Base-by-base conservation (phyloP, 106 monocot species). In the Allium cepa region DNA sequence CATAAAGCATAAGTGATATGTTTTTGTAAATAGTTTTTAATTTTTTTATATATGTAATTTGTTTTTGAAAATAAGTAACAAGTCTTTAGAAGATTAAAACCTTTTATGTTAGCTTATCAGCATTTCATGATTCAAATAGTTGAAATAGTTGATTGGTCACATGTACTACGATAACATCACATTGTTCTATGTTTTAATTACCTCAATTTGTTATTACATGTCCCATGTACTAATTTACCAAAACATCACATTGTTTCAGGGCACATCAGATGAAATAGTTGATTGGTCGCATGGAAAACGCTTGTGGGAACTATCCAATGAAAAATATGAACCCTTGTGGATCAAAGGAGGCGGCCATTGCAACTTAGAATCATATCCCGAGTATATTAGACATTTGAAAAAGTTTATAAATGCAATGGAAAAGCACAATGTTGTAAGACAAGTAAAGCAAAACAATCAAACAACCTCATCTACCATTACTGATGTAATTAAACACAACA, bases 301-400 rank as follows among this genome's bases (percentile, higher is more conserved):
- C 15, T 73, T 96, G 18, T 91, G 91, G 87, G 95, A 91, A 62
- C 77, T 96, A n/a, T 65, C 88, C 7, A 91, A 88, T 70, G 91
- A 91, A 60, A 96, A 96, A 58, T 96, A 85, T 22, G 95, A 96
- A 1, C 95, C 95, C 2, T 66, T 96, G 26, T 96, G 95, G 95
- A 64, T 96, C 28, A 88, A 91, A 46, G 95, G 95, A 3, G 95
- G 95, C 0, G 95, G 91, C 4, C 95, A 96, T 71, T 96, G 95
- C 77, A 91, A 96, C 73, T 74, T 96, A 53, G 95, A 96, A 68
- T 82, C 91, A 4, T 96, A 86, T 67, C 95, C 91, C 0, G 91
- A 96, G 28, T 96, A 91, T 74, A 84, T 96, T 73, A 91, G 80
- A 69, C 91, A 96, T 56, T 56, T 96, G 66, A 69, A 80, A n/a